phyloP scores from a whole-genome alignment of 805 yeast species.

The Hanseniaspora lindneri region DNA sequence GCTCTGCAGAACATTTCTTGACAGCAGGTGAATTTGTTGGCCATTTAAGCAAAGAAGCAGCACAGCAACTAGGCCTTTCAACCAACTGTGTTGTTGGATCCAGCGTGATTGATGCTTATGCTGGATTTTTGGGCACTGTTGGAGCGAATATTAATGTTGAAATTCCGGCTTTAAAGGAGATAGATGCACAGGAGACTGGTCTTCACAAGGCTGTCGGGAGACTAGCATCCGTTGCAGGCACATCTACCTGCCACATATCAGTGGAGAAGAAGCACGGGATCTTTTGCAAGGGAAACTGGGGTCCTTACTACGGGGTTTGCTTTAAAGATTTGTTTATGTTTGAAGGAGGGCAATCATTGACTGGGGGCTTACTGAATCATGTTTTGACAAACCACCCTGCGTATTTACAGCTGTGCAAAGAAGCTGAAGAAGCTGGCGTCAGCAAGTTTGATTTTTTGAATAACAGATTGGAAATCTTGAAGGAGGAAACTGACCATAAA shows the following conservation, averaged over 20 bases:
- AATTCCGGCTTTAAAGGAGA: constrained; percentile 40
- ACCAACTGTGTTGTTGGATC: constrained; percentile 76
- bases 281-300: constrained; percentile 97
- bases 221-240: constrained; percentile 96
- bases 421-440: constrained; percentile 55
- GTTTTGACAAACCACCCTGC: constrained; percentile 86
- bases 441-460: constrained; percentile 79
- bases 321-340: constrained; percentile 90
- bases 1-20: constrained; percentile 42
- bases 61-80: constrained; percentile 72
- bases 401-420: constrained; percentile 51
- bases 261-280: constrained; percentile 63
- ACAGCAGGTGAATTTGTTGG: constrained; percentile 90
- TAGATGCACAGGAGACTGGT: constrained; percentile 36
- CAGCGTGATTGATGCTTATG: constrained; percentile 95
- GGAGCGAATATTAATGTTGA: constrained; percentile 68
- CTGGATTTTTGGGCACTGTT: constrained; percentile 98
- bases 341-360: constrained; percentile 98
- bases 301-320: constrained; percentile 89
- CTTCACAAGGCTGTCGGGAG: constrained; percentile 64
- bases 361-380: constrained; percentile 87
- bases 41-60: constrained; percentile 50
- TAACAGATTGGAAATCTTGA: constrained; percentile 56
- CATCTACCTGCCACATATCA: constrained; percentile 92
- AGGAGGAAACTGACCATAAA: constrained; percentile 43